Evolutionary conservation across 441 rosid genomes (phyloP).

Genomic region (Omphalea diandra): DNA sequence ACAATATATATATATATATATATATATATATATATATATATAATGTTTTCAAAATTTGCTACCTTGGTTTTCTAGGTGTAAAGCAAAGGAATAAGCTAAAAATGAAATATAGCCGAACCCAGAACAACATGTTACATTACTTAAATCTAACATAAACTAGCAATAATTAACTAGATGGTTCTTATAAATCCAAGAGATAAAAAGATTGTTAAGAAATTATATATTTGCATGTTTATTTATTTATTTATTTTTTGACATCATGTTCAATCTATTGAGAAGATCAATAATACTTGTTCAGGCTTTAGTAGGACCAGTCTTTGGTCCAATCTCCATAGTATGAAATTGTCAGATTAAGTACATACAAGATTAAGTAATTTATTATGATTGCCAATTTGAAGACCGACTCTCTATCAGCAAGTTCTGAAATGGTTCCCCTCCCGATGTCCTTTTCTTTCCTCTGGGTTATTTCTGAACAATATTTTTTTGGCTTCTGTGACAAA

Average conservation of each 20-base stretch:
- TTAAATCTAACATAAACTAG: too few relatives aligned
- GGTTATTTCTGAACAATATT: constrained; percentile 34
- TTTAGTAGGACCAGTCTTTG: constrained; percentile 62
- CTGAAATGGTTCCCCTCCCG: constrained; percentile 37
- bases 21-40: too few relatives aligned
- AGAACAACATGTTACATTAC: too few relatives aligned
- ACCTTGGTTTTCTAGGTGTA: background rate
- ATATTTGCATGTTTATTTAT: too few relatives aligned
- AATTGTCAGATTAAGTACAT: constrained; percentile 48
- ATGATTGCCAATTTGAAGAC: background rate
- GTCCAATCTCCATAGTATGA: constrained; percentile 66
- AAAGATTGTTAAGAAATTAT: background rate
- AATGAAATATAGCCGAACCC: too few relatives aligned
- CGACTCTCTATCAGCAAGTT: constrained; percentile 21
- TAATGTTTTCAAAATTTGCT: too few relatives aligned
- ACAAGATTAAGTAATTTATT: constrained; percentile 9
- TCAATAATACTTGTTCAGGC: constrained; percentile 2
- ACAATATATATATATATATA: too few relatives aligned
- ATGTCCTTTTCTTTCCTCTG: constrained; percentile 37
- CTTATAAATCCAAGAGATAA: too few relatives aligned
- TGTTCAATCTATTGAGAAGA: background rate
- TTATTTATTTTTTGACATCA: too few relatives aligned
- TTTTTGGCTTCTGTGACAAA: constrained; percentile 35
- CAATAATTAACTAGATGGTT: too few relatives aligned
- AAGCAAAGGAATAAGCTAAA: background rate